phyloP scores from a whole-genome alignment of 164 flowering plant genomes.

The Aristolochia contorta region DNA sequence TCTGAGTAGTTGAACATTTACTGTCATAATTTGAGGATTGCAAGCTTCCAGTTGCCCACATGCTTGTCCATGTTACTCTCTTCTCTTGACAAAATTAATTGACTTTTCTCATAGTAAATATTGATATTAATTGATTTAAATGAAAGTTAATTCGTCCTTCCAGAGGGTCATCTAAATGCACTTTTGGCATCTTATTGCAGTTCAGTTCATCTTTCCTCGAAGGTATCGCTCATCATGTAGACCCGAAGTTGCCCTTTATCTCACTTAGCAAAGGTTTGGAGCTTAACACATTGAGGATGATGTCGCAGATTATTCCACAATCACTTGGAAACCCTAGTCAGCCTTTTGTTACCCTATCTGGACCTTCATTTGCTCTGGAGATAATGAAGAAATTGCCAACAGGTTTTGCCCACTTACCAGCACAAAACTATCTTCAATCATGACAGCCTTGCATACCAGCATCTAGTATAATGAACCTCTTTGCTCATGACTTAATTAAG shows the following conservation, averaged over 20 bases:
- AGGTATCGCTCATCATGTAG: constrained; percentile 64
- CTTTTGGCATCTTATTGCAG: constrained; percentile 40
- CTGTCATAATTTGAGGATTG: too few species aligned
- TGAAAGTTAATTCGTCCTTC: too few species aligned
- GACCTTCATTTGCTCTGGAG: constrained; percentile 88
- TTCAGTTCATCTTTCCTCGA: constrained; percentile 86
- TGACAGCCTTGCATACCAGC: too few species aligned
- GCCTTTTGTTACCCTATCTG: constrained; percentile 85
- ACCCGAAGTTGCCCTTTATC: constrained; percentile 82
- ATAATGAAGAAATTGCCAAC: constrained; percentile 90
- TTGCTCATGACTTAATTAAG: constrained; percentile 1
- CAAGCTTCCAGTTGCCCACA: too few species aligned
- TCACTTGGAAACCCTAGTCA: constrained; percentile 77
- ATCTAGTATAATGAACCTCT: background rate
- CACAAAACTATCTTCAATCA: too few species aligned
- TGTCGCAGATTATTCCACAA: constrained; percentile 91
- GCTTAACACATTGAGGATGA: constrained; percentile 83
- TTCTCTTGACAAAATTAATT: too few species aligned
- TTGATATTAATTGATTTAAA: too few species aligned
- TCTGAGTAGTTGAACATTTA: background rate
- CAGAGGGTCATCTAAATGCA: background rate
- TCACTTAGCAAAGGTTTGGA: constrained; percentile 96
- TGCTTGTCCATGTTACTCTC: too few species aligned
- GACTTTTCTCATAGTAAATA: too few species aligned
- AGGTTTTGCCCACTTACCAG: constrained; percentile 28